Conservation (phyloP, 2,329 filamentous ascomycete species). For the Pseudogymnoascus sp. region DNA sequence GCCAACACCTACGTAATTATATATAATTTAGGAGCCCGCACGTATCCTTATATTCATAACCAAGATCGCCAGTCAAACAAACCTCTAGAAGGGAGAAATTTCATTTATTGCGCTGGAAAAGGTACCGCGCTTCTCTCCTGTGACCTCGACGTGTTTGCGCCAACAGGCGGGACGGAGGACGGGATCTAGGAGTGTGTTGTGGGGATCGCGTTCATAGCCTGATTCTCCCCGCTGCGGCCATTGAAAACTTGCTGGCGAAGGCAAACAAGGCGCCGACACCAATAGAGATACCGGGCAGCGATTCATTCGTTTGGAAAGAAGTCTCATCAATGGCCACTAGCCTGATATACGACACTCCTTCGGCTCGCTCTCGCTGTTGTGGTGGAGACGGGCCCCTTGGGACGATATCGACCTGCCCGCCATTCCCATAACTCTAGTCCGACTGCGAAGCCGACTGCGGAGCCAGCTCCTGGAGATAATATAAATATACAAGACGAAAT, state of each 20-base stretch:
- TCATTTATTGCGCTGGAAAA: not conserved
- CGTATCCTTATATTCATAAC: not conserved
- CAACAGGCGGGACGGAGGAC: conserved; percentile 6
- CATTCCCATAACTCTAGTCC: not conserved
- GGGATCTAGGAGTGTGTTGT: conserved; percentile 1
- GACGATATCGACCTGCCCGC: conserved; percentile 4
- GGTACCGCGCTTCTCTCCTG: not conserved
- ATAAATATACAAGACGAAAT: conserved; percentile 2
- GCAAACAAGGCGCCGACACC: conserved; percentile 4
- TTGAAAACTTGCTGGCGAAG: not conserved
- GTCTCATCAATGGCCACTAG: conserved; percentile 4
- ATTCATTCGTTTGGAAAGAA: conserved; percentile 2
- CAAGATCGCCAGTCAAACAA: conserved; percentile 1
- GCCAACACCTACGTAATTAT: not conserved
- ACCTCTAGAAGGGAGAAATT: not conserved
- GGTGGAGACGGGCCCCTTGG: conserved; percentile 4
- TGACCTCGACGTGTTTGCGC: not conserved
- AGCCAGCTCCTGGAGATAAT: not conserved
- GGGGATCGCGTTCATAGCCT: not conserved
- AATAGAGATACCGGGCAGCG: not conserved
- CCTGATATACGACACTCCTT: not conserved
- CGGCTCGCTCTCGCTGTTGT: conserved; percentile 8
- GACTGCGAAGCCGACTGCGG: not conserved
- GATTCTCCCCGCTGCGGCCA: not conserved
- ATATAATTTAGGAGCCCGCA: conserved; percentile 3